These are phyloP conservation scores for Aspergillus steynii DNA, from an alignment of 495 filamentous ascomycete genomes.

Conservation along the genomic window DNA sequence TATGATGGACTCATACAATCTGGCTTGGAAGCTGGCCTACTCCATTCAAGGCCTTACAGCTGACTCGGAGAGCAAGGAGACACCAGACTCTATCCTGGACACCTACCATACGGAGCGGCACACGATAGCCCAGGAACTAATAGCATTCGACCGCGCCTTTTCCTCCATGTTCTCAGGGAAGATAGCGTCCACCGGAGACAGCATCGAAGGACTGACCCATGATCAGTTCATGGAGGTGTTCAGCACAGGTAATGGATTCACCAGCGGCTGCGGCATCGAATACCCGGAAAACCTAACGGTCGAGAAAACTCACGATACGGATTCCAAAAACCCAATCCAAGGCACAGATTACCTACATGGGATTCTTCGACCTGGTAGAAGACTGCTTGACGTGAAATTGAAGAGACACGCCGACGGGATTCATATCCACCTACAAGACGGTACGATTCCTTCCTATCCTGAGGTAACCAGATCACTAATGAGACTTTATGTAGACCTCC, in stretches of 20 bases:
- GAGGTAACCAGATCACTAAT: background rate
- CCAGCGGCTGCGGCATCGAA: conserved; percentile 48
- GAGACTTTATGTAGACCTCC: conserved; percentile 29
- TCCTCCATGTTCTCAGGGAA: conserved; percentile 52
- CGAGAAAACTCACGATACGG: conserved; percentile 20
- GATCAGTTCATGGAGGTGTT: conserved; percentile 54
- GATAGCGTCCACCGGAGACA: conserved; percentile 38
- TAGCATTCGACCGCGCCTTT: conserved; percentile 67
- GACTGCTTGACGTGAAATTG: conserved; percentile 36
- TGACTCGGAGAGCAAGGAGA: conserved; percentile 22
- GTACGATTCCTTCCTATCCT: conserved; percentile 22
- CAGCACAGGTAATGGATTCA: conserved; percentile 46
- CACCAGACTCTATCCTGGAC: conserved; percentile 55
- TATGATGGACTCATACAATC: conserved; percentile 79
- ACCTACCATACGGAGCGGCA: conserved; percentile 73
- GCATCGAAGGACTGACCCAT: conserved; percentile 42
- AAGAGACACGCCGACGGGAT: conserved; percentile 49
- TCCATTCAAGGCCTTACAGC: conserved; percentile 63
- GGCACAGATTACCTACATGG: conserved; percentile 49
- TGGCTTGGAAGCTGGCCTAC: conserved; percentile 81
- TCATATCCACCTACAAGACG: conserved; percentile 48
- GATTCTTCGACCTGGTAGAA: conserved; percentile 33
- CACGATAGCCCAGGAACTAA: conserved; percentile 68
- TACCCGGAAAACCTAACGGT: conserved; percentile 46
- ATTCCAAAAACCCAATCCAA: conserved; percentile 26